Evolutionary conservation across 1,284 basidiomycete genomes (phyloP).

Genomic region (Sparassis latifolia): DNA sequence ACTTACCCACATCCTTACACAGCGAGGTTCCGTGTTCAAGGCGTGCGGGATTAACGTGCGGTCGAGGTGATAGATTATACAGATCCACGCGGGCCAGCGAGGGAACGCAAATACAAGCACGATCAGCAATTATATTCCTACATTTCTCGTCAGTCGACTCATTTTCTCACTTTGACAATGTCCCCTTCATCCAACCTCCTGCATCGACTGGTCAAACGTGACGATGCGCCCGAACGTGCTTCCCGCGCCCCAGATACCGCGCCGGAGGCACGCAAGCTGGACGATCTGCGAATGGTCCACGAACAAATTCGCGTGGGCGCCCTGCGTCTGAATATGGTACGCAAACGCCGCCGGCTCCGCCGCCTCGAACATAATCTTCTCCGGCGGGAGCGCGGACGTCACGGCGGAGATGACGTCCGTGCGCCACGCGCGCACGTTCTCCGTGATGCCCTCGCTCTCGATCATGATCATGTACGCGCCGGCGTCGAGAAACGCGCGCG

Average conservation of each 20-base stretch:
- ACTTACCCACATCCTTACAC: no score
- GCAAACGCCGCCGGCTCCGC: conserved; percentile 38
- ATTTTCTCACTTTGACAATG: no score
- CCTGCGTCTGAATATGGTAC: conserved; percentile 40
- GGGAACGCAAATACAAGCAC: no score
- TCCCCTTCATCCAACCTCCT: no score
- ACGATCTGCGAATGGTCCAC: conserved; percentile 42
- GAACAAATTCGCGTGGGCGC: conserved; percentile 38
- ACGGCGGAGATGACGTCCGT: conserved; percentile 41
- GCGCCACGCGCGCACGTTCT: conserved; percentile 37
- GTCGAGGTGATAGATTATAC: no score
- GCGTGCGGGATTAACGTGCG: no score
- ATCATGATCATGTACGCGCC: conserved; percentile 43
- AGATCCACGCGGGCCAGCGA: no score
- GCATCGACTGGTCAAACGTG: conserved; percentile 21
- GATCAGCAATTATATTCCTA: no score
- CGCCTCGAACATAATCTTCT: conserved; percentile 43
- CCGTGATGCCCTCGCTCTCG: conserved; percentile 42
- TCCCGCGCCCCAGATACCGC: conserved; percentile 41
- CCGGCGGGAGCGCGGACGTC: conserved; percentile 32
- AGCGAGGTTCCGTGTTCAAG: no score
- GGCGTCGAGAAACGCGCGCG: conserved; percentile 35
- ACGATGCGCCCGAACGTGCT: conserved; percentile 34
- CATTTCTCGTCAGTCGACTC: no score
- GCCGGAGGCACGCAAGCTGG: conserved; percentile 38